Evolutionary conservation across 179 eudicot species (phyloP).

Genomic region (Silene coronaria): DNA sequence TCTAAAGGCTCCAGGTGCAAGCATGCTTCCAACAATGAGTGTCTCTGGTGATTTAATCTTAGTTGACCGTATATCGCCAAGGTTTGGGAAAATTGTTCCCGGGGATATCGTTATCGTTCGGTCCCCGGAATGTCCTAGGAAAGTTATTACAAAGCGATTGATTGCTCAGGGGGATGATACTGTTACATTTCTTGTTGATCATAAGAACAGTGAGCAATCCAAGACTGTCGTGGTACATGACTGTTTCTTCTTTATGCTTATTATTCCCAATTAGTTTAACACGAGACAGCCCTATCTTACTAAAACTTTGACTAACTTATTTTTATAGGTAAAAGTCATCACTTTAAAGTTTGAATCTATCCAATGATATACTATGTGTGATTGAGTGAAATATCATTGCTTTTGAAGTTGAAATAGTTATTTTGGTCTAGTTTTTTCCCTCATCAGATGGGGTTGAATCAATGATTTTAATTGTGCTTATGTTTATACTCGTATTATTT

Average conservation of each 20-base stretch:
- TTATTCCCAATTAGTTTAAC: not conserved
- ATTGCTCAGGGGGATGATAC: slow-evolving; percentile 48
- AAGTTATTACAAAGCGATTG: slow-evolving; percentile 49
- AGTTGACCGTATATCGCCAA: slow-evolving; percentile 47
- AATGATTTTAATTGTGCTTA: slow-evolving; percentile 1
- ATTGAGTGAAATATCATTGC: not conserved
- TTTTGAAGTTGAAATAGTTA: not conserved
- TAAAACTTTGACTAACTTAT: too few relatives aligned
- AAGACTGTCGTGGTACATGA: slow-evolving; percentile 47
- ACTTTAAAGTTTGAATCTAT: too few relatives aligned
- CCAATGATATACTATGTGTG: not conserved
- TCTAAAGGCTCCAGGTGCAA: slow-evolving; percentile 52
- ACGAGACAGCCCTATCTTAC: not conserved
- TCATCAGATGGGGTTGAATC: not conserved
- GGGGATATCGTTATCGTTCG: slow-evolving; percentile 60
- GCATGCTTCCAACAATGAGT: slow-evolving; percentile 78
- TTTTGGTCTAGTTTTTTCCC: not conserved
- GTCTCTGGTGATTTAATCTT: slow-evolving; percentile 42
- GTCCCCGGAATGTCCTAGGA: slow-evolving; percentile 66
- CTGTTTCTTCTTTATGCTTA: not conserved
- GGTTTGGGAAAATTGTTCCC: slow-evolving; percentile 33
- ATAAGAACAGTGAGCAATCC: slow-evolving; percentile 38
- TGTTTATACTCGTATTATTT: not conserved
- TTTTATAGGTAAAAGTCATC: too few relatives aligned
- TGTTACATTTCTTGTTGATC: slow-evolving; percentile 48